phyloP scores from a whole-genome alignment of 768 basidiomycete genomes.

The Pleurotus sapidus region DNA sequence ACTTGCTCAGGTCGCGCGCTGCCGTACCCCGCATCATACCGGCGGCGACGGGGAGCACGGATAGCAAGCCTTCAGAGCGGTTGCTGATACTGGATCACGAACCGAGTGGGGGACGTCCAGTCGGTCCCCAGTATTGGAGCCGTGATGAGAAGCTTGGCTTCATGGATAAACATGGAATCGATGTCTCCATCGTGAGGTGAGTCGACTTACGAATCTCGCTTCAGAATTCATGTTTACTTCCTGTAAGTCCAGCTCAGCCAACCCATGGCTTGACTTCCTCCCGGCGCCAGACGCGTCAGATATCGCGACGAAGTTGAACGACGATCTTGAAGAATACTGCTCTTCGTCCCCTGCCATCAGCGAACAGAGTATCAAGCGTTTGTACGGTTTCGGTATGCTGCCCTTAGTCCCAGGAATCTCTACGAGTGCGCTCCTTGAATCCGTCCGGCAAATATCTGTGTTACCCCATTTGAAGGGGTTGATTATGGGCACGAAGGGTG shows the following conservation, averaged over 20 bases:
- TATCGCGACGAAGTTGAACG: constrained; percentile 71
- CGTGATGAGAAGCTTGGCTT: constrained; percentile 74
- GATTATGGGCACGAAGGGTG: constrained; percentile 79
- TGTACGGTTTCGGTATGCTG: constrained; percentile 84
- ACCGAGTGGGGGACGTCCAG: constrained; percentile 74
- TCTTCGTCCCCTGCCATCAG: constrained; percentile 51
- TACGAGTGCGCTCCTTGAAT: constrained; percentile 53
- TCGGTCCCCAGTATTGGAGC: constrained; percentile 79
- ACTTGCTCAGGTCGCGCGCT: constrained; percentile 62
- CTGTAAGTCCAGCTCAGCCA: constrained; percentile 58
- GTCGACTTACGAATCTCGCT: background rate
- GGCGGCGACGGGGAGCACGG: constrained; percentile 27
- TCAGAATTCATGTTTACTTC: constrained; percentile 4
- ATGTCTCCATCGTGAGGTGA: constrained; percentile 76
- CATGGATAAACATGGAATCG: constrained; percentile 82
- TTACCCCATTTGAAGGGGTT: constrained; percentile 69
- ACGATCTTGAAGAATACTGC: constrained; percentile 79
- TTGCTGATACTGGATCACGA: constrained; percentile 78
- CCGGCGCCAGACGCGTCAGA: constrained; percentile 59
- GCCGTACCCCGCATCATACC: constrained; percentile 66
- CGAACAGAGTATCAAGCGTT: constrained; percentile 46
- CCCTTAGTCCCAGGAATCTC: constrained; percentile 73
- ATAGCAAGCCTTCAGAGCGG: constrained; percentile 59
- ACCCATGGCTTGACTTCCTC: constrained; percentile 92
- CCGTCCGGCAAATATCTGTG: constrained; percentile 61